phyloP scores from a whole-genome alignment of 2,329 filamentous ascomycete genomes.

The Talaromyces sp. region DNA sequence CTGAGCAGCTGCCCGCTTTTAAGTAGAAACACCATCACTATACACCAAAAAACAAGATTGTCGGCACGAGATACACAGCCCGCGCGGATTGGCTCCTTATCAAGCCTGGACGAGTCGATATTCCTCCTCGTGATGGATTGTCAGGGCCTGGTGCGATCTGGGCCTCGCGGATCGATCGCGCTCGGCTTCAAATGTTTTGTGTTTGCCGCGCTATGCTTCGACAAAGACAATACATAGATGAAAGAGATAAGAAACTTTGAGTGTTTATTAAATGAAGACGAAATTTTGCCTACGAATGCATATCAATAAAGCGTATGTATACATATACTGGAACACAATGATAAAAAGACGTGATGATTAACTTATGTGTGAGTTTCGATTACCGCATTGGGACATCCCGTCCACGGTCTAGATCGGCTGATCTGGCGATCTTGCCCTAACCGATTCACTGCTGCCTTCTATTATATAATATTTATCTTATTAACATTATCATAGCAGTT shows the following conservation, averaged over 20 bases:
- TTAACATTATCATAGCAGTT: too few relatives aligned
- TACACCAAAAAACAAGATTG: neutral
- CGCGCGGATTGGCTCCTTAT: neutral
- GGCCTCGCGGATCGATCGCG: neutral
- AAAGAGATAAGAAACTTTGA: neutral
- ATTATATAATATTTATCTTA: neutral
- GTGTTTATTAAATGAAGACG: too few relatives aligned
- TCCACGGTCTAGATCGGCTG: neutral
- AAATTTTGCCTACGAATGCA: too few relatives aligned
- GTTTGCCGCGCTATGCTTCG: neutral
- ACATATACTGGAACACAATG: neutral
- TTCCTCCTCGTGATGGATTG: neutral
- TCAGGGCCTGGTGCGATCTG: neutral
- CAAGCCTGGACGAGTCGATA: neutral
- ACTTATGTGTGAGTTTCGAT: neutral
- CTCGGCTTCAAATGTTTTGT: neutral
- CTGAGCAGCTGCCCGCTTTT: neutral
- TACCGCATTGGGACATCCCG: neutral
- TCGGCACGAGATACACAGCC: neutral
- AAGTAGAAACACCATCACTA: neutral
- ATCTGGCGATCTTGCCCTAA: neutral
- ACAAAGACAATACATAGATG: neutral
- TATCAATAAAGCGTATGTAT: neutral
- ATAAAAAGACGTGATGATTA: neutral
- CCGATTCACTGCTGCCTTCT: neutral